Base-by-base conservation (phyloP, 1,284 basidiomycete genomes). In the Rhodotorula sp. region DNA sequence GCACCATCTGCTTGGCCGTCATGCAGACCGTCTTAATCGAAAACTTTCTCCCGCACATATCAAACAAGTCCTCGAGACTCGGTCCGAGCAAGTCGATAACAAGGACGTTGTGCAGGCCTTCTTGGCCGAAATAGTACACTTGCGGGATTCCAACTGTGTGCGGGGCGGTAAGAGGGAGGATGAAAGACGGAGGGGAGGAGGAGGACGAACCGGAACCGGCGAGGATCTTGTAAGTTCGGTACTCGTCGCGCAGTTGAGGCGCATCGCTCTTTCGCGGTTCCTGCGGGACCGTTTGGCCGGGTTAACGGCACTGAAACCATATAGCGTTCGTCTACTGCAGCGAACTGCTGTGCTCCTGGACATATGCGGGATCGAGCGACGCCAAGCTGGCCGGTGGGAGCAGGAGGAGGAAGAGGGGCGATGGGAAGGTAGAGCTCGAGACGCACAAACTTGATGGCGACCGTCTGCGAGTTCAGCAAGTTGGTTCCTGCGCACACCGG, bases 371-470 rank as follows among this genome's bases (percentile, higher is more conserved):
- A 44, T 11, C 40, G 16, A 44, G 15, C 40, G 40, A 44, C 40
- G 40, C 40, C 40, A 44, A 44, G 40, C 40, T 13, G 40, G 40
- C 10, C 16, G 40, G 40, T 44, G 40, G 40, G 40, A 9, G 20
- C 16, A 22, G 16, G 37, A 13, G 20, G 13, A 16, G 4, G 11
- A 30, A 0, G 51, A 28, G 18, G 34, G 4, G 44, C 50, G 31
- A 40, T 5, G 16, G 44, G 57, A 6, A 51, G 30, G 24, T n/a
- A n/a, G 55, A 47, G 52, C 30, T 53, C 20, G 47, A 44, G 47
- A 87, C 91, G 81, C 79, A 94, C 93, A 85, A 97, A 97, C 84
- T 97, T 97, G 87, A 97, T 96, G 70, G 94, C 94, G 64, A 96
- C 92, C 8, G 92, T 93, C 83, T 94, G 92, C 46, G 89, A 91